A percentile compares a stretch with the other conserved stretches of the same genome.
Evolutionary conservation across 305 asterid species (phyloP).

Genomic region (Fraxinus platypoda): DNA sequence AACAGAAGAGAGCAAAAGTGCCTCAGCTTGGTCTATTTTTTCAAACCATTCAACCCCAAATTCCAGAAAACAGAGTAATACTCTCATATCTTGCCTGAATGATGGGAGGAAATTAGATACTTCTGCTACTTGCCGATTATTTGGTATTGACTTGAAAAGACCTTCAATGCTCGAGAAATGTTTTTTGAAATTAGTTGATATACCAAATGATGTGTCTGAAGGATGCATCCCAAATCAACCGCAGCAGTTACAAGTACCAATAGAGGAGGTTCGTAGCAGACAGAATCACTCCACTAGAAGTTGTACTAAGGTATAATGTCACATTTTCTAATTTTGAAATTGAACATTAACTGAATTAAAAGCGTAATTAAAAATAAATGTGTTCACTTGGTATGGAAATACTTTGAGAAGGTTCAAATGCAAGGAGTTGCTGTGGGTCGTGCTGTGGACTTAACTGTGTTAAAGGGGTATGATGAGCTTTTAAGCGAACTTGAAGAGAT

Average conservation of each 20-base stretch:
- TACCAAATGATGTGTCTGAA: conserved; percentile 33
- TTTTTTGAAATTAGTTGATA: conserved; percentile 29
- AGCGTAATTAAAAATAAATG: neutral
- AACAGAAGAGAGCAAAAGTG: conserved; percentile 47
- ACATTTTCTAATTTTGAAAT: neutral
- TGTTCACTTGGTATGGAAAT: conserved; percentile 16
- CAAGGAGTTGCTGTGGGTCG: conserved; percentile 98
- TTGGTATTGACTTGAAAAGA: conserved; percentile 77
- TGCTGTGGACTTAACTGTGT: conserved; percentile 71
- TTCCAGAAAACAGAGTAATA: conserved; percentile 31
- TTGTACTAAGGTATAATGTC: conserved; percentile 77
- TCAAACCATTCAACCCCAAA: conserved; percentile 37
- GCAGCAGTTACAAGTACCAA: conserved; percentile 25
- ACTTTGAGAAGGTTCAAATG: conserved; percentile 78
- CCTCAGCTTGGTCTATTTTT: conserved; percentile 53
- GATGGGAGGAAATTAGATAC: conserved; percentile 46
- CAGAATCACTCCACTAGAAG: conserved; percentile 69
- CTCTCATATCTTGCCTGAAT: conserved; percentile 25
- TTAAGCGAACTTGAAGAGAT: conserved; percentile 72
- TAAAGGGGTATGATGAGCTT: conserved; percentile 78
- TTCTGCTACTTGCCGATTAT: conserved; percentile 56
- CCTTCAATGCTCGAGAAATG: conserved; percentile 40
- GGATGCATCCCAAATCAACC: conserved; percentile 31
- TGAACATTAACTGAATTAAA: conserved; percentile 1
- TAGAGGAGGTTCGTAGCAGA: conserved; percentile 56